These are phyloP conservation scores for Solanum sejunctum DNA, from an alignment of 257 asterid genomes.

Conservation along the genomic window DNA sequence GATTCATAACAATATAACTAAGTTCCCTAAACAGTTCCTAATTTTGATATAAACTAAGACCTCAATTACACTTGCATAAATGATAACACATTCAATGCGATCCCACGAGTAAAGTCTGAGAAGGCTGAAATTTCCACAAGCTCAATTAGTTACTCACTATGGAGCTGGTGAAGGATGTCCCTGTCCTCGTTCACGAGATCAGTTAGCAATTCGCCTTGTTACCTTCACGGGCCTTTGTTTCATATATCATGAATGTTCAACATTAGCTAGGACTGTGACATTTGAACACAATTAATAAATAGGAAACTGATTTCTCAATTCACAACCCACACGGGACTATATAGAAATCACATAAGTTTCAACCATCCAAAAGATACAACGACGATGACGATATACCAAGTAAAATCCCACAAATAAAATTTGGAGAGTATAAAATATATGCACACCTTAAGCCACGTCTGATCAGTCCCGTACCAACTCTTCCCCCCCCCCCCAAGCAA, in stretches of 20 bases:
- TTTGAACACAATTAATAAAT: no score
- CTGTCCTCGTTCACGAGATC: not conserved
- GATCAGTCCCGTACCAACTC: not conserved
- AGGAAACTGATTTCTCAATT: no score
- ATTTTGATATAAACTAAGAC: not conserved
- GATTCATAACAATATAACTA: not conserved
- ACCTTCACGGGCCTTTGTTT: no score
- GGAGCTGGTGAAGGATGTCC: no score
- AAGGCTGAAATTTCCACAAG: not conserved
- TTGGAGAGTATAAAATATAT: no score
- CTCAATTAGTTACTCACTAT: not conserved
- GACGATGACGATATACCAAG: no score
- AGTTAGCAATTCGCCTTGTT: not conserved
- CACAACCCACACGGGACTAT: no score
- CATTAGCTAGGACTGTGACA: no score
- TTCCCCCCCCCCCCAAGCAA: not conserved
- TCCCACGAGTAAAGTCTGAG: fast-evolving
- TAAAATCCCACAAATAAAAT: no score
- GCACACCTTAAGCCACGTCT: no score
- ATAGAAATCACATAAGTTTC: no score
- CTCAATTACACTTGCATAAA: not conserved
- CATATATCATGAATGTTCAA: not conserved
- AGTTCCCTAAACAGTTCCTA: not conserved
- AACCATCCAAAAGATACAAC: not conserved
- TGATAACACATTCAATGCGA: no score